These are phyloP conservation scores for Cnidoscolus chayamansa DNA, from an alignment of 441 rosid genomes.

Conservation along the genomic window DNA sequence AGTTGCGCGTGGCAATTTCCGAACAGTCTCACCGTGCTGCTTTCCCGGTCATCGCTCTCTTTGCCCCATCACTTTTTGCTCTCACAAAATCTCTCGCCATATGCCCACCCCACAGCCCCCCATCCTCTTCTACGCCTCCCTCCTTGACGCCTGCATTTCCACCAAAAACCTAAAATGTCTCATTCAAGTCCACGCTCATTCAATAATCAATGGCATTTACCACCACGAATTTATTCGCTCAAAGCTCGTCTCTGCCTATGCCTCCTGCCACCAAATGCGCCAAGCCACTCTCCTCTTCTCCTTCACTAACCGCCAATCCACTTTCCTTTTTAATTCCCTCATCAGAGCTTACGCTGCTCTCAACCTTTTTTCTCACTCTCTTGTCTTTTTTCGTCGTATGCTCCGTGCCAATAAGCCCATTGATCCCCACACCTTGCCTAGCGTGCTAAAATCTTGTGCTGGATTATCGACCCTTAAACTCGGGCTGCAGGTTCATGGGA, in stretches of 20 bases:
- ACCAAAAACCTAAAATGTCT: conserved; percentile 26
- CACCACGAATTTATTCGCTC: conserved; percentile 25
- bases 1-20: too few relatives aligned
- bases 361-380: conserved; percentile 25
- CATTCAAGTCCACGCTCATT: conserved; percentile 32
- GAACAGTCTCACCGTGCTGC: too few relatives aligned
- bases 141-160: conserved; percentile 30
- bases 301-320: conserved; percentile 26
- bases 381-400: conserved; percentile 31
- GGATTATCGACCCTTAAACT: conserved; percentile 46
- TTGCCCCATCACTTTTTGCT: neutral
- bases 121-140: conserved; percentile 24
- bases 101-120: neutral
- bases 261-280: conserved; percentile 33
- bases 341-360: conserved; percentile 33
- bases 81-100: neutral
- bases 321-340: conserved; percentile 36
- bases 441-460: conserved; percentile 61
- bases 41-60: too few relatives aligned
- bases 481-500: conserved; percentile 61
- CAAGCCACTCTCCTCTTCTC: conserved; percentile 34
- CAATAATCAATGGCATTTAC: conserved; percentile 21
- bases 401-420: conserved; percentile 23
- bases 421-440: conserved; percentile 70
- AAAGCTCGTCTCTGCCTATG: conserved; percentile 35